Base-by-base conservation (phyloP, 768 basidiomycete genomes). In the Hysterangium stoloniferum region DNA sequence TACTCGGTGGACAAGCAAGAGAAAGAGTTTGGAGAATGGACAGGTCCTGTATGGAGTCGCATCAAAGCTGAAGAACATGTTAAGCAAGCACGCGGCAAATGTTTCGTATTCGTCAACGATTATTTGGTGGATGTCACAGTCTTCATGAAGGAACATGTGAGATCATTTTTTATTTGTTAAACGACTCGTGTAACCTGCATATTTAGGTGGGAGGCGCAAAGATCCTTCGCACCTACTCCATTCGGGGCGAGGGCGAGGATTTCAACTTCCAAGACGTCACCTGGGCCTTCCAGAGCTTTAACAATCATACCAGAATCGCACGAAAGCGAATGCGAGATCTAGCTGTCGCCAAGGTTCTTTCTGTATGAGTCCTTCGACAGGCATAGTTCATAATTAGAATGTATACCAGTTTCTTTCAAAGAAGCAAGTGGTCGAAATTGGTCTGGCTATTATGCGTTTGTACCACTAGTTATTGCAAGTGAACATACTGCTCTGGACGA, bases 241-340 rank as follows among this genome's bases (percentile, higher is more conserved):
- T 67, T 12, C 60, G 61, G 3, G 48, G 64, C 8, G 33, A 53
- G 42, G 43, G 43, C 27, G 34, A 49, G 19, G 32, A 57, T 24
- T 20, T 43, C 15, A 34, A 51, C 2, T 63, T 68, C 63, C 65
- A 63, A 50, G 72, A 81, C 40, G 80, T 80, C 0, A 73, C 73
- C 5, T 76, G 76, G 72, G 81, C 84, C 0, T 87, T 84, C 66
- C 70, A 74, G 49, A 84, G 84, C 12, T 65, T 85, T 58, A 90
- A 87, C 59, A 79, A 78, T 50, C 85, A 87, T 57, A 79, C 81
- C 12, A 68, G 74, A 17, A 73, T 74, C 3, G 80, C 80, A 12
- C 69, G 64, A 55, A 66, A 64, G 56, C 65, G 71, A 37, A 70
- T 82, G 73, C 55, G 58, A n/a, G 68, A 74, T 38, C 58, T 80